Evolutionary conservation across 441 rosid species (phyloP), one percentile per base, ranked within the genome.

Genomic region (Populus trichocarpa): DNA sequence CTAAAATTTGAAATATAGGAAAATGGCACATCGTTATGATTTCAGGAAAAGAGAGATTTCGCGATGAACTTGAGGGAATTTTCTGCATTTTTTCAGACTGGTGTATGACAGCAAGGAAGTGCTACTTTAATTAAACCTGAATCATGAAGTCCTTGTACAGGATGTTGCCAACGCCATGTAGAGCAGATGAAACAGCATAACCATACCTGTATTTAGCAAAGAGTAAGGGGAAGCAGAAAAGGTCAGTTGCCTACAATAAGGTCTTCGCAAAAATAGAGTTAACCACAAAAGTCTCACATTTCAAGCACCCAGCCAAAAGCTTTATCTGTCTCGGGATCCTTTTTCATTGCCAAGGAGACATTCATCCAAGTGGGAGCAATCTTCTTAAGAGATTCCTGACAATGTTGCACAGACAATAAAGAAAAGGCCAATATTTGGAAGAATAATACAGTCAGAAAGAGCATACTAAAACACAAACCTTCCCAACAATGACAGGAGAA

Each of bases 221-320:
- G 26, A 67, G 16, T 30, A 59, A 14, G 23, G 23, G 1, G 32
- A 35, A 68, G 40, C 42, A 66, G 67, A 38, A 38, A 35, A 61
- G 57, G 74, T 63, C 33, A 69, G 12, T 8, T 38, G 46, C 64
- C 23, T 5, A 1, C 25, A 7, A 5, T 36, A 78, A 30, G 67
- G 74, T 69, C 74, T 26, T 78, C 63, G 64, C 22, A 40, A 36
- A 53, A 38, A 59, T 53, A 22, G 3, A 53, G 40, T 68, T 38
- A 12, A 77, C 50, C 50, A 22, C 25, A 36, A 18, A 76, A 79
- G 25, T 25, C 81, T 85, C 84, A 96, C 99, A 96, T 94, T 87
- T 96, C 97, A 85, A 96, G 98, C 80, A 96, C 99, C 98, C 99
- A 96, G 78, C 99, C 99, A 73, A 96, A 96, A 83, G 97, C 93